phyloP scores from a whole-genome alignment of 1,139 yeast species.

The Geotrichum cucujoidarum region DNA sequence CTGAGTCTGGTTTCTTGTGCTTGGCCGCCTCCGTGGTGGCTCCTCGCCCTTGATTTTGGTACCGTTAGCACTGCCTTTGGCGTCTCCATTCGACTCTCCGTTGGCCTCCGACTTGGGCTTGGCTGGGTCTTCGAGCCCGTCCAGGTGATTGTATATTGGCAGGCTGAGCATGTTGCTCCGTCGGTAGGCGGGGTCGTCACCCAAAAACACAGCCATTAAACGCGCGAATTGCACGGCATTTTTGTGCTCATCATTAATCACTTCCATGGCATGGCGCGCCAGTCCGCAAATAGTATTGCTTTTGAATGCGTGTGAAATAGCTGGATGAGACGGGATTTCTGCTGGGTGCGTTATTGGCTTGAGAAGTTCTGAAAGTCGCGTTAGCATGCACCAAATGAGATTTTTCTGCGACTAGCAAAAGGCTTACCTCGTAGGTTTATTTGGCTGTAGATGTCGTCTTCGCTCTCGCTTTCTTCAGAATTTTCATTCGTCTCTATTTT shows the following conservation, averaged over 20 bases:
- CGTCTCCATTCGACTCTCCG: background rate
- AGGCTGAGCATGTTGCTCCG: constrained; percentile 57
- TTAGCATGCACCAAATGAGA: no score
- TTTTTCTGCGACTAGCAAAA: no score
- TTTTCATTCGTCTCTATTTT: constrained; percentile 23
- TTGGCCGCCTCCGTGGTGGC: background rate
- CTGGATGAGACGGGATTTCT: constrained; percentile 68
- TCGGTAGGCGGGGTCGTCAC: constrained; percentile 74
- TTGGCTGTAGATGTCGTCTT: constrained; percentile 38
- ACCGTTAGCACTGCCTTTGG: background rate
- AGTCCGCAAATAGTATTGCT: constrained; percentile 49
- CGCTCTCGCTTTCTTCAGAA: constrained; percentile 20
- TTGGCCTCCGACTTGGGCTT: background rate
- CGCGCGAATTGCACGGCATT: constrained; percentile 66
- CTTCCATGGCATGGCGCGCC: constrained; percentile 66
- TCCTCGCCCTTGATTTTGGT: background rate
- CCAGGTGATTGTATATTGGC: constrained; percentile 64
- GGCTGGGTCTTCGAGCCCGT: constrained; percentile 25
- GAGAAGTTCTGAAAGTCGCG: constrained; percentile 47
- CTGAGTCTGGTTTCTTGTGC: background rate
- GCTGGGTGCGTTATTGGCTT: constrained; percentile 78
- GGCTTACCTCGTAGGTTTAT: constrained; percentile 65
- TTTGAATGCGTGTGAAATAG: constrained; percentile 60
- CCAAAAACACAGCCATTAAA: constrained; percentile 71
- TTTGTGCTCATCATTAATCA: constrained; percentile 74